Evolutionary conservation across 108 stramenopile species (phyloP).

Genomic region (Cyclotella baltica): DNA sequence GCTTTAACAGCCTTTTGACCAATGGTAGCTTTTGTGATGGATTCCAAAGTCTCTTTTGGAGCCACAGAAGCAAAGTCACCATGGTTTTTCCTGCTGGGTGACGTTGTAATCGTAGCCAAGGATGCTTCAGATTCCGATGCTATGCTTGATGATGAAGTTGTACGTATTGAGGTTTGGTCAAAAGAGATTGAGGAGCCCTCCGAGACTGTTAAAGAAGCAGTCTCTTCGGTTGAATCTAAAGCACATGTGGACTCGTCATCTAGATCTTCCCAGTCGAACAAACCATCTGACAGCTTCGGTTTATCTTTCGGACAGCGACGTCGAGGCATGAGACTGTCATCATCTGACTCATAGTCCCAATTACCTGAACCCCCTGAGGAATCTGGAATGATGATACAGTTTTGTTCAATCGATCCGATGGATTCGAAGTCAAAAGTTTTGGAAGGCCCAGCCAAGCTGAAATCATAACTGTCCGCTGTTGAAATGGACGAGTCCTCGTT

Average conservation of each 20-base stretch:
- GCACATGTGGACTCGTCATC: background rate
- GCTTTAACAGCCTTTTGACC: constrained; percentile 35
- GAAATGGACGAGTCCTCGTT: background rate
- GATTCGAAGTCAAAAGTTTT: background rate
- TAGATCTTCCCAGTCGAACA: background rate
- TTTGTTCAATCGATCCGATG: too few relatives aligned
- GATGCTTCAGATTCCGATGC: background rate
- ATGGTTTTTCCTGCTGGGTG: background rate
- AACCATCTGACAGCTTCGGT: background rate
- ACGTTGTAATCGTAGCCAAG: background rate
- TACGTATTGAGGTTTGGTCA: background rate
- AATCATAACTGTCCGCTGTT: background rate
- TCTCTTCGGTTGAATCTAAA: background rate
- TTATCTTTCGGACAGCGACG: background rate
- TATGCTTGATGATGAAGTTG: background rate
- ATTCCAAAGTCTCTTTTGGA: background rate
- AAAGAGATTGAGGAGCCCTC: background rate
- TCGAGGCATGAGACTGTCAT: background rate
- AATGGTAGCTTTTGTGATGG: background rate
- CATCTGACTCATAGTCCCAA: background rate
- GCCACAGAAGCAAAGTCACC: background rate
- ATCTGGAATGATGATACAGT: too few relatives aligned
- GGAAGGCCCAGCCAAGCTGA: background rate
- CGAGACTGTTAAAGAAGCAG: background rate
- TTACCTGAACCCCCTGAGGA: too few relatives aligned